Evolutionary conservation across 176 grass and related monocot genomes (phyloP), one percentile per base, ranked within the genome.

Genomic region (Musa beccarii): DNA sequence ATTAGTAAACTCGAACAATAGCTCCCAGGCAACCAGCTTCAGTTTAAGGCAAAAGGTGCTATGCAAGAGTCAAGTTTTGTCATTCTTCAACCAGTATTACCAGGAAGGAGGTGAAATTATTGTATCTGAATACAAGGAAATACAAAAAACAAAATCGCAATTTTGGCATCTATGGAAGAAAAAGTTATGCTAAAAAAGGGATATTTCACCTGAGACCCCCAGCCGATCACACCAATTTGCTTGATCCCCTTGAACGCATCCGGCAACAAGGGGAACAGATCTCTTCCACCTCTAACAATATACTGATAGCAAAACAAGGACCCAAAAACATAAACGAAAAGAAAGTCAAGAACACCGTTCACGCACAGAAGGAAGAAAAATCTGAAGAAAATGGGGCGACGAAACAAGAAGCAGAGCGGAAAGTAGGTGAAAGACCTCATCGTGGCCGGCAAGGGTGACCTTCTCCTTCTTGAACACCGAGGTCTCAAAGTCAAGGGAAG

Each of bases 391-490:
- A 66, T 6, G 1, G 11, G 59, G 5, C 19, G 53, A 79, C 2
- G 10, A 11, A 22, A 54, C 2, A 9, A 4, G 20, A 34, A 2
- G 1, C 2, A 56, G 75, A 55, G 24, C 73, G 10, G 43, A 49
- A 43, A 51, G 51, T 2, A 1, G 34, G 25, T 11, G 4, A 53
- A 53, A 76, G 10, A 98, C 90, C 88, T 93, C 94, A 61, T 94
- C 86, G 22, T 93, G 88, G 17, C 95, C 90, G 52, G 90, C 88
- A 62, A 98, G 90, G 59, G 95, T 86, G 75, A 98, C 70, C 90
- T 98, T 98, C 86, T 98, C 88, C 95, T 93, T 98, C 8, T 86
- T 87, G 81, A 98, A 93, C 0, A 98, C 88, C 2, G 80, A 75
- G 11, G 94, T 91, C 2, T 93, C 78, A 69, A 93, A 98, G 79